Evolutionary conservation across 2,329 filamentous ascomycete species (phyloP), one percentile per base, ranked within the genome.

Genomic region (Mycocentrospora acerina): DNA sequence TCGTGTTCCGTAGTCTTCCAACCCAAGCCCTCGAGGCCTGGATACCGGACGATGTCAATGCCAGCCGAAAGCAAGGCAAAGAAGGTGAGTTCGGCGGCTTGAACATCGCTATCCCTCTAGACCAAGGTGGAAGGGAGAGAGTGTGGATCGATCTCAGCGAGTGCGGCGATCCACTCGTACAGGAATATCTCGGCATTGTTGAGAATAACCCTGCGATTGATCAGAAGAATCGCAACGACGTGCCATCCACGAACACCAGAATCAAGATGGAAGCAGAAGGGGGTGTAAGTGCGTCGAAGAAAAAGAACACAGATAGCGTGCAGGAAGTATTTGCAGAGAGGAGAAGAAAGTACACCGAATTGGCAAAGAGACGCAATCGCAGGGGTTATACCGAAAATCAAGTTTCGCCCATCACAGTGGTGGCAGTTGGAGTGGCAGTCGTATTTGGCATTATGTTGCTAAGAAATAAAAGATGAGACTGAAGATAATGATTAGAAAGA

Each of bases 41-140:
- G 56, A 19, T 64, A 4, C 57, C 57, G 0, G 32, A 39, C 1
- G 24, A 32, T 0, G 17, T 47, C 1, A 33, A 26, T 10, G 29
- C 37, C 2, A 14, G 19, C 10, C 26, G 31, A 22, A 45, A 34
- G 16, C 15, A 29, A 12, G 53, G 48, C 2, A 53, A 44, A 8
- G 48, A 54, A 13, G 57, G 55, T 1, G 31, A 45, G 5, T 47
- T 59, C 14, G 48, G 55, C 3, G 48, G 50, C 0, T 30, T 67
- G n/a, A 67, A 67, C 36, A 51, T 67, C 10, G 55, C 51, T 8
- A 44, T 39, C 40, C 64, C 64, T 19, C 27, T 67, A 8, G 59
- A 66, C n/a, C 51, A 62, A 9, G 62, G 58, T 1, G 45, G 35
- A 6, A 39, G 33, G 8, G 35, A 38, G n/a, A 44, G 48, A 12